Evolutionary conservation across 73 alveolate species (phyloP), one percentile per base, ranked within the genome.

Genomic region (Symbiodinium pilosum): DNA sequence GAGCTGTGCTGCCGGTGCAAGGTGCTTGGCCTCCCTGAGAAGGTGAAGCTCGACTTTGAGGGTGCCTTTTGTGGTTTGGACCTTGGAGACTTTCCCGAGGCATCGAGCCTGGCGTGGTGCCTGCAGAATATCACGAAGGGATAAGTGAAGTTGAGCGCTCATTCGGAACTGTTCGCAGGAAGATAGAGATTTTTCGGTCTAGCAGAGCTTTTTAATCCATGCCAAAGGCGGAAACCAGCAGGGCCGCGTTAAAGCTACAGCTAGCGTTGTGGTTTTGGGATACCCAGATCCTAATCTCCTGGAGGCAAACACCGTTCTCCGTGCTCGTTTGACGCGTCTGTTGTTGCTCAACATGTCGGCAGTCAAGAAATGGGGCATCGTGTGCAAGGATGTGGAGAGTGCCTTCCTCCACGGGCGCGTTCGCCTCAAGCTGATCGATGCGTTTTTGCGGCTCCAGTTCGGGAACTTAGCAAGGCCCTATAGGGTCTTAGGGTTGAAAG

Each of bases 91-190:
- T 88, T 1, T 54, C 41, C 2, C 69, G 95, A 2, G 95, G 86
- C 34, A 64, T 68, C 0, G 95, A 88, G 40, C 73, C 64, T 0
- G 32, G 36, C 44, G 28, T 28, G 20, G 30, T 36, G 4, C 87
- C 87, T 0, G 95, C 95, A 0, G 95, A 88, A 26, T 84, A 88
- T 30, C 95, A 88, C 32, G 86, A 59, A 8, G 16, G 52, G 21
- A 88, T 39, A 16, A 68, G 86, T 0, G 95, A 88, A 0, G 95
- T 64, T 0, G 95, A 88, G 30, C 52, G 95, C 0, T 0, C 36
- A 0, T 36, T 88, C 8, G 95, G 95, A 1, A 59, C 68, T 24
- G 38, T 88, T 21, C 43, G 47, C 47, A 39, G 71, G 47, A 88
- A 88, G 95, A 64, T 88, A 71, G n/a, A 39, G 26, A 51, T 71